A percentile compares a stretch with the other conserved stretches of the same genome.
Conservation (phyloP, 2,329 filamentous ascomycete species). For the Ophioceras dolichostomum region DNA sequence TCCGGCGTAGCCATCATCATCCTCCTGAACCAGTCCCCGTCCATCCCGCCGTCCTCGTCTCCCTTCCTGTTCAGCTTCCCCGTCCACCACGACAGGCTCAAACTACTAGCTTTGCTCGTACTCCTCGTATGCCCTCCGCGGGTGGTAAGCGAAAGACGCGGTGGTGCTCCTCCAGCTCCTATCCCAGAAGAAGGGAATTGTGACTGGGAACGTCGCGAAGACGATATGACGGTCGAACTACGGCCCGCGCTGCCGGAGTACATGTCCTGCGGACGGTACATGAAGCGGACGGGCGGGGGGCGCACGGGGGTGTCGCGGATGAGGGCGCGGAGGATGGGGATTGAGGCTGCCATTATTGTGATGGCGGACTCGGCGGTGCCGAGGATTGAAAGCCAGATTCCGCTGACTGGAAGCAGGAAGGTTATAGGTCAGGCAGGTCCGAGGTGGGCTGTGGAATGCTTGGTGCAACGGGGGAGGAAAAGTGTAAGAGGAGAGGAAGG, state of each 20-base stretch:
- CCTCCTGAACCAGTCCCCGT: neutral
- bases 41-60: neutral
- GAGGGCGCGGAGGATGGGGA: slow-evolving; percentile 16
- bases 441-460: too few relatives aligned
- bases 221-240: neutral
- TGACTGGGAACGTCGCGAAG: slow-evolving; percentile 1
- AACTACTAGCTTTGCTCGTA: slow-evolving; percentile 1
- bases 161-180: too few relatives aligned
- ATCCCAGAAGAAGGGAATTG: too few relatives aligned
- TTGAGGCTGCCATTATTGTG: slow-evolving; percentile 20
- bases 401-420: neutral
- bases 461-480: too few relatives aligned
- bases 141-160: too few relatives aligned
- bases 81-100: slow-evolving; percentile 1
- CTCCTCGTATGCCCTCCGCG: too few relatives aligned
- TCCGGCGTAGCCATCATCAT: neutral
- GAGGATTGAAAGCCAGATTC: neutral
- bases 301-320: slow-evolving; percentile 3
- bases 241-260: neutral
- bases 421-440: neutral
- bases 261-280: neutral
- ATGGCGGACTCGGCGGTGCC: slow-evolving; percentile 17
- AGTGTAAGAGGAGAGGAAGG: too few relatives aligned
- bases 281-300: neutral
- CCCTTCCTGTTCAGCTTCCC: neutral